Evolutionary conservation across 2,329 filamentous ascomycete genomes (phyloP).

Genomic region (Diaporthe ilicicola): DNA sequence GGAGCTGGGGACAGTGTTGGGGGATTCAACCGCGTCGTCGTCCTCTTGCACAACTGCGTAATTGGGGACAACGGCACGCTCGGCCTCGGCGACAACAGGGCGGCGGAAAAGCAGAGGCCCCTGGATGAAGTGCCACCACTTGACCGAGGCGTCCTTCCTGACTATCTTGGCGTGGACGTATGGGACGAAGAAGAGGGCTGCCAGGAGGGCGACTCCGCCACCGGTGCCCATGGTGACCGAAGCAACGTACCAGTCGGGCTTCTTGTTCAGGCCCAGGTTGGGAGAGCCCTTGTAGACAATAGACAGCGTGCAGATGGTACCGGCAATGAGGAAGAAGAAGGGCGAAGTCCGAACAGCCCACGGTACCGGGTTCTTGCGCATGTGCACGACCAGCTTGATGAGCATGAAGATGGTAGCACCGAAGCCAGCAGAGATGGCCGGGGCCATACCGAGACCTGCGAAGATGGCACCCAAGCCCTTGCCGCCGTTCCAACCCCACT

Average conservation of each 20-base stretch:
- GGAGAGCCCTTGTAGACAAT: conserved; percentile 86
- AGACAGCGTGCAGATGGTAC: conserved; percentile 77
- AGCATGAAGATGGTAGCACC: conserved; percentile 42
- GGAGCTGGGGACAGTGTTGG: conserved; percentile 36
- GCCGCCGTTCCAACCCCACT: conserved; percentile 76
- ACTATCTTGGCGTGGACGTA: conserved; percentile 73
- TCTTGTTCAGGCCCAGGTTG: conserved; percentile 69
- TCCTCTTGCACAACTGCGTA: conserved; percentile 80
- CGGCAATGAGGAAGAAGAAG: conserved; percentile 80
- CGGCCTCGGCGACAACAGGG: conserved; percentile 59
- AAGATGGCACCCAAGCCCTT: conserved; percentile 78
- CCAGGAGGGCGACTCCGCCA: conserved; percentile 64
- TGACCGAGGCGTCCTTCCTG: conserved; percentile 72
- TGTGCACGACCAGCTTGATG: conserved; percentile 64
- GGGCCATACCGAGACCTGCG: conserved; percentile 76
- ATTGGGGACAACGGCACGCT: conserved; percentile 72
- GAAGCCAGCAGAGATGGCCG: conserved; percentile 68
- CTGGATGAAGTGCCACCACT: conserved; percentile 68
- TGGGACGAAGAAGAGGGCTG: conserved; percentile 77
- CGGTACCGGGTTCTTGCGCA: conserved; percentile 74
- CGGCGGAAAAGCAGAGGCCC: conserved; percentile 74
- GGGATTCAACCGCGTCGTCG: conserved; percentile 49
- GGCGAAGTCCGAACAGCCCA: conserved; percentile 80
- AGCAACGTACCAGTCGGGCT: conserved; percentile 73
- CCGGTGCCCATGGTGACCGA: conserved; percentile 72